Conservation (phyloP, 129 eudicot genomes). For the Scalesia atractyloides region DNA sequence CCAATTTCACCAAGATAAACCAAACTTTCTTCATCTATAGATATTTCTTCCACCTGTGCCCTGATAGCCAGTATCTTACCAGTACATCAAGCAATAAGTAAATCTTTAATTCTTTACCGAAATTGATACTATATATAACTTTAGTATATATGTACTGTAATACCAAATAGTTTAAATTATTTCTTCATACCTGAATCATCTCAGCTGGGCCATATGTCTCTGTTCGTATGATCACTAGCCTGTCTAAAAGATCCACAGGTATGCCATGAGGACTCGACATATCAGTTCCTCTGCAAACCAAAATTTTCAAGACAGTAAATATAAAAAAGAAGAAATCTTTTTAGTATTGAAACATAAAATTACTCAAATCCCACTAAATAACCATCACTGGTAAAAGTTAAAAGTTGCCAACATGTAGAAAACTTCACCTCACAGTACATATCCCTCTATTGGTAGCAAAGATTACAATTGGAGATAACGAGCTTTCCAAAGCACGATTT, state of each 20-base stretch:
- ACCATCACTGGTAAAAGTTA: background rate
- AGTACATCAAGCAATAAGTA: conserved; percentile 15
- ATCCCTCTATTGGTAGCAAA: conserved; percentile 98
- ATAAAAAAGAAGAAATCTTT: background rate
- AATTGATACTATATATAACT: background rate
- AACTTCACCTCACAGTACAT: conserved; percentile 82
- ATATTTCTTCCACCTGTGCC: conserved; percentile 92
- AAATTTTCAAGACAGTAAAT: background rate
- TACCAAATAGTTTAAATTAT: background rate
- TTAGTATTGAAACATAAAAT: conserved; percentile 6
- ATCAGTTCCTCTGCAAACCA: conserved; percentile 81
- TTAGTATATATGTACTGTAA: background rate
- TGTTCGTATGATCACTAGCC: conserved; percentile 82
- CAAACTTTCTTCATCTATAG: conserved; percentile 85
- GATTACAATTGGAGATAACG: conserved; percentile 90
- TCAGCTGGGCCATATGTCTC: conserved; percentile 93
- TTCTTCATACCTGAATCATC: conserved; percentile 83
- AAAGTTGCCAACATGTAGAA: background rate
- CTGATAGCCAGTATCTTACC: conserved; percentile 90
- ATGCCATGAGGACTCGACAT: conserved; percentile 98
- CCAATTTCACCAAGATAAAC: conserved; percentile 94
- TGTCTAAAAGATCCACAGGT: conserved; percentile 92
- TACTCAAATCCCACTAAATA: background rate
- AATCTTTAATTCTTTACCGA: background rate
- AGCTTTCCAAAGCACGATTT: conserved; percentile 95